Evolutionary conservation across 164 flowering plant species (phyloP).

Genomic region (grape (Vitis vinifera)): DNA sequence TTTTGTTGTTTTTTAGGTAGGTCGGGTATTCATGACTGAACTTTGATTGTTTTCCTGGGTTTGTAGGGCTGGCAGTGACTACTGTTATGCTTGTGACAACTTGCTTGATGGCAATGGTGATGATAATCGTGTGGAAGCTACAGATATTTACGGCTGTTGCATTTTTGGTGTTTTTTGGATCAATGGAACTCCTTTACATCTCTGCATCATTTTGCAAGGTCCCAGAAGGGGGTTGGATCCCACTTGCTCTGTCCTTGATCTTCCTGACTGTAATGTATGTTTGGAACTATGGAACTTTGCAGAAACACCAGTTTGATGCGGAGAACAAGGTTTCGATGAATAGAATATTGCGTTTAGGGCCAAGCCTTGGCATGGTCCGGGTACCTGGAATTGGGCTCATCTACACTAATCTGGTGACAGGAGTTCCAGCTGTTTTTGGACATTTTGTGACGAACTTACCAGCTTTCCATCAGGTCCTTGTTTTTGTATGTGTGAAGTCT

Average conservation of each 20-base stretch:
- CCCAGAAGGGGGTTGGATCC: conserved; percentile 73
- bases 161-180: conserved; percentile 54
- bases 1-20: background rate
- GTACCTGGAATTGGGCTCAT: conserved; percentile 73
- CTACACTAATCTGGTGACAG: conserved; percentile 50
- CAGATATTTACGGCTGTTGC: conserved; percentile 22
- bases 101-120: conserved; percentile 61
- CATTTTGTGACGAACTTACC: conserved; percentile 76
- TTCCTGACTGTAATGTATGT: conserved; percentile 55
- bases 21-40: background rate
- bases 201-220: conserved; percentile 56
- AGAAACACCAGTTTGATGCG: conserved; percentile 57
- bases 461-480: conserved; percentile 67
- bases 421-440: conserved; percentile 67
- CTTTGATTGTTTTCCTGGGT: conserved; percentile 12
- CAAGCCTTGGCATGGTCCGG: conserved; percentile 68
- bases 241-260: conserved; percentile 46
- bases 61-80: conserved; percentile 63
- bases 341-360: conserved; percentile 49
- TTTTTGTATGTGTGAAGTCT: conserved; percentile 62
- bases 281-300: conserved; percentile 69
- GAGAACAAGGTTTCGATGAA: conserved; percentile 73
- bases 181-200: conserved; percentile 60
- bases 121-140: conserved; percentile 61
- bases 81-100: conserved; percentile 79